A percentile compares a stretch with the other conserved stretches of the same genome.
These are phyloP conservation scores for Kwoniella dejecticola DNA, from an alignment of 768 basidiomycete species.

Conservation along the genomic window DNA sequence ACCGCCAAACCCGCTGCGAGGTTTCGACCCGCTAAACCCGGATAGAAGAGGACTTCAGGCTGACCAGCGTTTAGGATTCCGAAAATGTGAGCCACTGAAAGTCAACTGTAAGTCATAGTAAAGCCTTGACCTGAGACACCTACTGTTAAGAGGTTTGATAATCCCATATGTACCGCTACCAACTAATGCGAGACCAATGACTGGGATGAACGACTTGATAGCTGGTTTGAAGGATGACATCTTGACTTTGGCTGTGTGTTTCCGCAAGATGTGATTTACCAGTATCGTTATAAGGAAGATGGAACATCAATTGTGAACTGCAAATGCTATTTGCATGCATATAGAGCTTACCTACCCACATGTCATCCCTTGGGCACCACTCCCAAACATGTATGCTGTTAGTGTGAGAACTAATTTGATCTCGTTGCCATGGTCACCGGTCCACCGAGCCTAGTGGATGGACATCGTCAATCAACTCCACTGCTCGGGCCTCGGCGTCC, in stretches of 20 bases:
- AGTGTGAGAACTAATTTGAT: too few species aligned
- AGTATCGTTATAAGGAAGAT: too few species aligned
- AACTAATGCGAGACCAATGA: not conserved
- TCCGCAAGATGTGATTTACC: too few species aligned
- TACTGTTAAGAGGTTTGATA: not conserved
- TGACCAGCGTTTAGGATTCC: not conserved
- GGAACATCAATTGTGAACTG: too few species aligned
- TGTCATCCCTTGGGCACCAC: too few species aligned
- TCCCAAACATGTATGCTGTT: too few species aligned
- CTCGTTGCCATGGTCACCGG: too few species aligned
- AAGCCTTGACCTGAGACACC: not conserved
- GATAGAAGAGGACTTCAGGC: not conserved
- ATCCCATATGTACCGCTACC: constrained; percentile 4
- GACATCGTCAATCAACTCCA: too few species aligned
- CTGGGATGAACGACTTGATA: not conserved
- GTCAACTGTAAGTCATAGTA: not conserved
- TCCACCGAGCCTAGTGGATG: too few species aligned
- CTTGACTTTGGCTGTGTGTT: not conserved
- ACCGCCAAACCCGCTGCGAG: not conserved
- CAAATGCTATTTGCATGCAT: too few species aligned
- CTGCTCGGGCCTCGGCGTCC: too few species aligned
- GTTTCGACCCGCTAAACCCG: not conserved
- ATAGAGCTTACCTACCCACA: too few species aligned
- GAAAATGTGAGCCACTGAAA: constrained; percentile 6
- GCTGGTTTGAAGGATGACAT: constrained; percentile 1